A percentile compares a stretch with the other conserved stretches of the same genome.
phyloP scores from a whole-genome alignment of 106 monocot genomes.

The Dioscorea alata region DNA sequence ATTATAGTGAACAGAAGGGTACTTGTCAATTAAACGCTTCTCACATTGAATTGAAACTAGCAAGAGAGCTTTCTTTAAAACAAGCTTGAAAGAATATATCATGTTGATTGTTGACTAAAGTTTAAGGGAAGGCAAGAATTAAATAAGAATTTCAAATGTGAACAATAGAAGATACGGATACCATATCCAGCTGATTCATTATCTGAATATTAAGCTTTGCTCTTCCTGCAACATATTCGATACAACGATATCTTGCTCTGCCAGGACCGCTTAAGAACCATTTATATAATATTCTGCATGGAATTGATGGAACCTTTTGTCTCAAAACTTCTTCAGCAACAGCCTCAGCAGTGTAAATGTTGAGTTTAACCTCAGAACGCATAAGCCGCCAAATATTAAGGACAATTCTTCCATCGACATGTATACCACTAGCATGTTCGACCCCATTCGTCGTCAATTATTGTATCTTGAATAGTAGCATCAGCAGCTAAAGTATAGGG shows the following conservation, averaged over 20 bases:
- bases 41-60: too few relatives aligned
- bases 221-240: slow-evolving; percentile 52
- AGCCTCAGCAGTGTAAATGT: slow-evolving; percentile 77
- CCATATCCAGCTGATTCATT: slow-evolving; percentile 89
- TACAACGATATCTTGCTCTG: slow-evolving; percentile 51
- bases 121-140: neutral
- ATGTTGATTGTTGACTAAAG: too few relatives aligned
- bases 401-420: slow-evolving; percentile 95
- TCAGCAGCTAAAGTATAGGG: slow-evolving; percentile 24
- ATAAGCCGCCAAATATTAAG: slow-evolving; percentile 95
- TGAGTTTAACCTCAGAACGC: slow-evolving; percentile 80
- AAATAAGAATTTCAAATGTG: neutral
- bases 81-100: too few relatives aligned
- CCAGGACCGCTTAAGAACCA: slow-evolving; percentile 65
- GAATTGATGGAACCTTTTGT: slow-evolving; percentile 70
- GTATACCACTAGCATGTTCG: slow-evolving; percentile 86
- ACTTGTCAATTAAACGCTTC: too few relatives aligned
- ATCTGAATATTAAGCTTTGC: slow-evolving; percentile 73
- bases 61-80: too few relatives aligned
- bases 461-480: slow-evolving; percentile 25
- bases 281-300: slow-evolving; percentile 46
- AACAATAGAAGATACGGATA: slow-evolving; percentile 11
- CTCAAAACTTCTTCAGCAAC: slow-evolving; percentile 88
- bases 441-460: slow-evolving; percentile 80
- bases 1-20: too few relatives aligned